Evolutionary conservation across 495 filamentous ascomycete species (phyloP).

Genomic region (Penicillium manginii): DNA sequence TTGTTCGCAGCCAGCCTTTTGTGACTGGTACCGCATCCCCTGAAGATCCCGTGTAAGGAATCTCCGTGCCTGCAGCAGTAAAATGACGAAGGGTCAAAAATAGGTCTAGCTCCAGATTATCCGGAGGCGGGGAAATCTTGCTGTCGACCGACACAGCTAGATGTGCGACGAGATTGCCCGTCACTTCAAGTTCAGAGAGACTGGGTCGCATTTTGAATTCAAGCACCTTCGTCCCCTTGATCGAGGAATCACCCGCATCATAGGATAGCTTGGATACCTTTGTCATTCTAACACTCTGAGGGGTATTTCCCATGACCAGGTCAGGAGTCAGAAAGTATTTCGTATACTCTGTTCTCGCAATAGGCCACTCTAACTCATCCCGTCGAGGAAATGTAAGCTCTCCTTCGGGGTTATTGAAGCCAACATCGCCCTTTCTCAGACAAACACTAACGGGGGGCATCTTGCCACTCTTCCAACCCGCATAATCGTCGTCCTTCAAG

Average conservation of each 20-base stretch:
- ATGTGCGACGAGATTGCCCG: constrained; percentile 65
- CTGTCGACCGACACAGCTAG: constrained; percentile 61
- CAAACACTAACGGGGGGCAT: constrained; percentile 58
- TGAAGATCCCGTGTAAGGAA: constrained; percentile 61
- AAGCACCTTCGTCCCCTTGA: constrained; percentile 45
- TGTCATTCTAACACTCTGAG: too few species aligned
- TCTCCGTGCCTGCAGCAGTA: constrained; percentile 54
- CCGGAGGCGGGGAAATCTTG: constrained; percentile 29
- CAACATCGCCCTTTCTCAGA: constrained; percentile 63
- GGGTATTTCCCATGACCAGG: too few species aligned
- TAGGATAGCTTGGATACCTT: constrained; percentile 48
- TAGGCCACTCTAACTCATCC: constrained; percentile 64
- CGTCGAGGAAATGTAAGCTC: constrained; percentile 55
- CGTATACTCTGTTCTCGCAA: constrained; percentile 61
- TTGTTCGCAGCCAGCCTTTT: constrained; percentile 53
- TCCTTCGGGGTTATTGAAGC: constrained; percentile 60
- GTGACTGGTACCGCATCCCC: constrained; percentile 48
- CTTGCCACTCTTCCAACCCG: constrained; percentile 63
- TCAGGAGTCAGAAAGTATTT: constrained; percentile 52
- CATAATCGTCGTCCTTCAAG: constrained; percentile 62
- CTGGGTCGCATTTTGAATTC: constrained; percentile 61
- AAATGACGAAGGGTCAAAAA: constrained; percentile 67
- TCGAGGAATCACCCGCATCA: constrained; percentile 51
- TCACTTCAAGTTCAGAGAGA: constrained; percentile 62
- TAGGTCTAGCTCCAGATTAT: constrained; percentile 72